Conservation (phyloP, 2,329 filamentous ascomycete species). For the Nemania serpens region DNA sequence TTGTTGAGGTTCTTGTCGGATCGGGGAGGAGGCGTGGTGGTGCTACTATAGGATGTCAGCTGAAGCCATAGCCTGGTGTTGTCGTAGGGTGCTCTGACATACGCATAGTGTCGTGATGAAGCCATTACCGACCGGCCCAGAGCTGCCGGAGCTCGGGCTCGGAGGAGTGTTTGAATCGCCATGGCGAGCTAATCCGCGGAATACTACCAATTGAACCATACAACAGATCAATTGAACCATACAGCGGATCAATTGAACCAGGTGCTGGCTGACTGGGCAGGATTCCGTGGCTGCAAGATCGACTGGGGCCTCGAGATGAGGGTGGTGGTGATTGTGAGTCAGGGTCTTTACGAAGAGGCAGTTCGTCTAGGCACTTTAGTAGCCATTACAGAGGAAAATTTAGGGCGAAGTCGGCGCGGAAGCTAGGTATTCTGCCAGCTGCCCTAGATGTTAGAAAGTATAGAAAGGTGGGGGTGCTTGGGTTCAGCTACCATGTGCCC, state of each 20-base stretch:
- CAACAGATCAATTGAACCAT: conserved; percentile 7
- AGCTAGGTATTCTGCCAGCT: conserved; percentile 12
- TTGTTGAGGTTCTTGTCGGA: conserved; percentile 73
- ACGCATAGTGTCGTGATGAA: conserved; percentile 38
- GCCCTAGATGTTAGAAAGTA: background rate
- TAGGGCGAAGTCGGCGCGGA: conserved; percentile 31
- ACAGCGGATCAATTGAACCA: conserved; percentile 7
- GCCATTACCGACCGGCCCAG: conserved; percentile 35
- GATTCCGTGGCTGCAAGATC: background rate
- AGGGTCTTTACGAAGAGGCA: conserved; percentile 4
- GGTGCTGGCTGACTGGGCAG: background rate
- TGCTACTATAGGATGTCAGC: conserved; percentile 48
- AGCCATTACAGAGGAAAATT: conserved; percentile 16
- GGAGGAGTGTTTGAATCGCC: conserved; percentile 40
- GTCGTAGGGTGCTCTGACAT: conserved; percentile 20
- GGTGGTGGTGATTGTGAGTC: background rate
- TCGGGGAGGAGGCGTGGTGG: conserved; percentile 55
- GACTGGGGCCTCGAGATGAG: background rate
- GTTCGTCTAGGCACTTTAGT: background rate
- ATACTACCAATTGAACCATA: conserved; percentile 17
- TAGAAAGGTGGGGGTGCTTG: too few species aligned
- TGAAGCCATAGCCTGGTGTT: background rate
- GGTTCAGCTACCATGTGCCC: conserved; percentile 4
- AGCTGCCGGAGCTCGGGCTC: conserved; percentile 38
- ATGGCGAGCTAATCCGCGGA: conserved; percentile 28